Base-by-base conservation (phyloP, 352 stramenopile genomes). In the Pythium dissimile region DNA sequence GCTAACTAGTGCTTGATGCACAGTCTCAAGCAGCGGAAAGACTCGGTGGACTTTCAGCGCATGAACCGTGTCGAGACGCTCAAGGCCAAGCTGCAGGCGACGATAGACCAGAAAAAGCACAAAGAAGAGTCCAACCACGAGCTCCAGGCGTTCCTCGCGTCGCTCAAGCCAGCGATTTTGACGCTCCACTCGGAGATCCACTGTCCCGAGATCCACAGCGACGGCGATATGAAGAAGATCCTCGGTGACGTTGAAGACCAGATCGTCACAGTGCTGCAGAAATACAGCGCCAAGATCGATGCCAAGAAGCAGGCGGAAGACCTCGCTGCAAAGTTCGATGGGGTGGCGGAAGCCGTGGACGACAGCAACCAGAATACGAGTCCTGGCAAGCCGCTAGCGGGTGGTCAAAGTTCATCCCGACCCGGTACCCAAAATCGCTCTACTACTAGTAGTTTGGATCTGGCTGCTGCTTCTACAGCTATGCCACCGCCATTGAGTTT, bases 1-100 rank as follows among this genome's bases (percentile, higher is more conserved):
- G 23, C 37, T 27, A 42, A 43, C 12, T 3, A 28, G 3, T 21
- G 20, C 3, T 1, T 24, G 34, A 21, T 46, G 30, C 45, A 12
- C 45, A 94, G 84, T 41, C 52, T 94, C 21, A 94, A 94, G 49
- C 80, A 89, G 28, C 74, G 80, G 37, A 94, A 94, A 27, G 81
- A 94, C 44, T 86, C 81, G 13, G 76, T 85, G 4, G 77, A 92
- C 48, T 84, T 88, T 16, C 81, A 94, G 57, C 72, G 79, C 11
- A 80, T 86, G 66, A 88, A 90, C 41, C 80, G 82, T 15, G 84
- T 90, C 42, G 79, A 91, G 67, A 69, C 60, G 10, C 69, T 94
- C 4, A 86, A 88, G 10, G 62, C 71, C 5, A 78, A 83, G 18
- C 52, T 89, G 0, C 75, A 90, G 64, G 68, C 73, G 10, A 62